Evolutionary conservation across 2,329 filamentous ascomycete species (phyloP), one percentile per base, ranked within the genome.

Genomic region (Byssothecium circinans): DNA sequence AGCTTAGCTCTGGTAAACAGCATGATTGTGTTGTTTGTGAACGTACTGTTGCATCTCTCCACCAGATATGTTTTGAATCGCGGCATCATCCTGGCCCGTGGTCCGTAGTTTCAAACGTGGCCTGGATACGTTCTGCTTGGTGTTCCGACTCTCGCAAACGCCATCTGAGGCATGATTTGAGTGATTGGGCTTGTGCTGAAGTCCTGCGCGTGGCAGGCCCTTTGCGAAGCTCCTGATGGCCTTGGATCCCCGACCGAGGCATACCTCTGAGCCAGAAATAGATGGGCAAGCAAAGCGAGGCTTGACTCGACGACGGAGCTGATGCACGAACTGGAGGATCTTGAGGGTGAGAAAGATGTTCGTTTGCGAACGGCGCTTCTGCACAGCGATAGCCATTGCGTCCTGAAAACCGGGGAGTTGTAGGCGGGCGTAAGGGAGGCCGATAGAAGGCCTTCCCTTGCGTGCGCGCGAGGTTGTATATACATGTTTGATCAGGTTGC

Each of bases 1-100:
- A 60, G 55, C 57, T 70, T 59, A 68, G 64, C 51, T 56, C 41
- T 42, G 54, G 56, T 10, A 63, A 67, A 65, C 64, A 54, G 65
- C 67, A 68, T 60, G 55, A 27, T 15, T 44, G 30, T 57, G 52
- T 50, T 37, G 39, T 59, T 54, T 57, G 35, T 55, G 19, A 46
- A 65, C 67, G 45, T 69, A 71, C 68, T 65, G 65, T 67, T 69
- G 66, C 64, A 69, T 54, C 52, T 67, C 53, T 45, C 61, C 57
- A 42, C 57, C 59, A 65, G 58, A 52, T 47, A 56, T 43, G 65
- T 67, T 65, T 68, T 57, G 59, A 54, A 53, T 50, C 36, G 53
- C 58, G 58, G 61, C 43, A 53, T 42, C 49, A 57, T 52, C 43
- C 54, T 54, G 43, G 43, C 50, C 65, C 57, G 56, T 44, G 30